Evolutionary conservation across 768 basidiomycete genomes (phyloP).

Genomic region (Trametes elegans): DNA sequence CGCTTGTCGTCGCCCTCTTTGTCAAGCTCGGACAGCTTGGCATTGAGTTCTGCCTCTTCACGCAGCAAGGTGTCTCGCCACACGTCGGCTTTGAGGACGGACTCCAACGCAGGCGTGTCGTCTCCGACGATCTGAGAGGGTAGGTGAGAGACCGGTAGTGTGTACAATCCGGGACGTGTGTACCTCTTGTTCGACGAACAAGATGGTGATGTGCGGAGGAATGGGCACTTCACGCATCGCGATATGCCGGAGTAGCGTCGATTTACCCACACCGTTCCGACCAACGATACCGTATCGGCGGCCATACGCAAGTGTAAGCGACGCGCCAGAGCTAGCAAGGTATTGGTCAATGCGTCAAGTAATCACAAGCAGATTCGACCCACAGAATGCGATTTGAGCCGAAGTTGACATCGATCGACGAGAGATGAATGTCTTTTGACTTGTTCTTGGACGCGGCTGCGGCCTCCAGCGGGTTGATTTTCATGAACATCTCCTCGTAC

Average conservation of each 20-base stretch:
- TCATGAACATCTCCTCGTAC: conserved; percentile 99
- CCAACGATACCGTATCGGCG: conserved; percentile 92
- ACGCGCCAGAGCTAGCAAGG: conserved; percentile 68
- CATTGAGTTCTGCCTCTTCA: conserved; percentile 79
- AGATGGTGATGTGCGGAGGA: conserved; percentile 91
- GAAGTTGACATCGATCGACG: conserved; percentile 94
- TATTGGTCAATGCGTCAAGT: background rate
- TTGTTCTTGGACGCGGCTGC: conserved; percentile 81
- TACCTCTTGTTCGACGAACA: conserved; percentile 98
- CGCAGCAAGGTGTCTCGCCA: conserved; percentile 92
- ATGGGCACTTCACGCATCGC: conserved; percentile 94
- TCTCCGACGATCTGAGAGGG: conserved; percentile 80
- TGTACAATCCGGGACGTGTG: conserved; percentile 15
- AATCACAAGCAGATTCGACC: conserved; percentile 18
- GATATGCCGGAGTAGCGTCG: conserved; percentile 90
- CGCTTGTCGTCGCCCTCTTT: conserved; percentile 72
- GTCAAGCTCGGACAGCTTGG: conserved; percentile 69
- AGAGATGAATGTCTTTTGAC: conserved; percentile 95
- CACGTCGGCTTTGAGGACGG: conserved; percentile 99
- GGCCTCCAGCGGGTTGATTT: conserved; percentile 94
- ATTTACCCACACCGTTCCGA: conserved; percentile 83
- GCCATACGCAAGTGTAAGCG: conserved; percentile 83
- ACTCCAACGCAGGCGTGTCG: conserved; percentile 87
- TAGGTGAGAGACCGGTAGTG: conserved; percentile 25
- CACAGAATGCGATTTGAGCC: conserved; percentile 92